Evolutionary conservation across 495 filamentous ascomycete genomes (phyloP).

Genomic region (Annulohypoxylon maeteangense): DNA sequence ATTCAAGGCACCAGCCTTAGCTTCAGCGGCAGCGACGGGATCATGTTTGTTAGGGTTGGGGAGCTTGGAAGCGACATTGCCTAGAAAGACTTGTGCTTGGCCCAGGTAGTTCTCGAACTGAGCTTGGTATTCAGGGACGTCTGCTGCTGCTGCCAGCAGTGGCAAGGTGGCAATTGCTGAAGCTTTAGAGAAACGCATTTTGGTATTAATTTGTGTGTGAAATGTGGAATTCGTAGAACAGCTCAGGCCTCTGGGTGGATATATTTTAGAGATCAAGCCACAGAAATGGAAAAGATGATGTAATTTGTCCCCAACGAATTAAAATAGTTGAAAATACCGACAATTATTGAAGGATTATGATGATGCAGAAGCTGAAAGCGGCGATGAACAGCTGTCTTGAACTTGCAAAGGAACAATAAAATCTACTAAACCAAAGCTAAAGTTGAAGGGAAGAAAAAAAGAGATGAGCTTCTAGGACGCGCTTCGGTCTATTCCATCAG

Average conservation of each 20-base stretch:
- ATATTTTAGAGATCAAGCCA: constrained; percentile 23
- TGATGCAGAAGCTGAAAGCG: neutral
- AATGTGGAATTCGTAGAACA: constrained; percentile 7
- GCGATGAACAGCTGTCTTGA: constrained; percentile 18
- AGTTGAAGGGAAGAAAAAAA: constrained; percentile 14
- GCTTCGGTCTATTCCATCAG: constrained; percentile 28
- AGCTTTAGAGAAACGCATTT: constrained; percentile 77
- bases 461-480: constrained; percentile 15
- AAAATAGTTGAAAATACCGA: constrained; percentile 12
- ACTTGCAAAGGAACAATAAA: constrained; percentile 10
- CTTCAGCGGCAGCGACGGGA: constrained; percentile 51
- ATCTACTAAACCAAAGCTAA: neutral
- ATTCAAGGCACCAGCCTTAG: constrained; percentile 54
- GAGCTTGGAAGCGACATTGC: constrained; percentile 69
- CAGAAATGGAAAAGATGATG: constrained; percentile 24
- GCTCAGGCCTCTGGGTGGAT: constrained; percentile 23
- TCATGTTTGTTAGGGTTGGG: constrained; percentile 59
- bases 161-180: constrained; percentile 72
- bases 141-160: constrained; percentile 70
- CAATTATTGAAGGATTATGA: neutral
- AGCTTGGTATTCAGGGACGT: constrained; percentile 70
- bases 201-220: constrained; percentile 22
- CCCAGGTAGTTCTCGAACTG: constrained; percentile 69
- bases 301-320: constrained; percentile 26
- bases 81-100: constrained; percentile 72